Evolutionary conservation across 2,329 filamentous ascomycete genomes (phyloP), one percentile per base, ranked within the genome.

Genomic region (Ophiognomonia clavigignenti-juglandacearum): DNA sequence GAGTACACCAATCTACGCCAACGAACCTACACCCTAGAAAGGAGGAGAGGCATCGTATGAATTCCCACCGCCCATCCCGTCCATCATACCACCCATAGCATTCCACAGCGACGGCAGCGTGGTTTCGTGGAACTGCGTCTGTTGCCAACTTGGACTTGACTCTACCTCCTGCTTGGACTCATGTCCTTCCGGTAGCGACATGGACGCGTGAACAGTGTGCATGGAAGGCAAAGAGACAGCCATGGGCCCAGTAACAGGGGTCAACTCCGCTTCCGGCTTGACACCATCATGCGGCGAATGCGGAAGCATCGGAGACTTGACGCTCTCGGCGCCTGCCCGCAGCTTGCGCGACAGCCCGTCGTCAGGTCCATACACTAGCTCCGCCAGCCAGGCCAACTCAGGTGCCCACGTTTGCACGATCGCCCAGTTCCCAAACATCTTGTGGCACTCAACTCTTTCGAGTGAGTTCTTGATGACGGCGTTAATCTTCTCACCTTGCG

Each of bases 401-500:
- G 24, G 42, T 2, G 18, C 39, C 32, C 45, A 43, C 7, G 20
- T 14, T 10, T 50, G 34, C 16, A 32, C 47, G 9, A 32, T 24
- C n/a, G 39, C 27, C 47, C 47, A 50, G 24, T 36, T 42, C 2
- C 47, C 43, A 7, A 18, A 35, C n/a, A 31, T 26, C 27, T 29
- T 44, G 29, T 48, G 22, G 26, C 36, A 44, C 3, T 36, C 36
- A 1, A 36, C 14, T 7, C 23, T 35, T 4, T 16, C 36, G 3
- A 23, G 24, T 10, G 43, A 10, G 6, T 19, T 8, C 7, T 11
- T 26, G 1, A 42, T 8, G 3, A 45, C 42, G 4, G 29, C 22
- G 7, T 8, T 23, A 9, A 48, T 35, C 27, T 26, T 39, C 22
- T 29, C 13, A 9, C 39, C 27, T 22, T 27, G 35, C 3, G 34